These are phyloP conservation scores for Westerdykella sp. DNA, from an alignment of 2,329 filamentous ascomycete species.

Conservation along the genomic window DNA sequence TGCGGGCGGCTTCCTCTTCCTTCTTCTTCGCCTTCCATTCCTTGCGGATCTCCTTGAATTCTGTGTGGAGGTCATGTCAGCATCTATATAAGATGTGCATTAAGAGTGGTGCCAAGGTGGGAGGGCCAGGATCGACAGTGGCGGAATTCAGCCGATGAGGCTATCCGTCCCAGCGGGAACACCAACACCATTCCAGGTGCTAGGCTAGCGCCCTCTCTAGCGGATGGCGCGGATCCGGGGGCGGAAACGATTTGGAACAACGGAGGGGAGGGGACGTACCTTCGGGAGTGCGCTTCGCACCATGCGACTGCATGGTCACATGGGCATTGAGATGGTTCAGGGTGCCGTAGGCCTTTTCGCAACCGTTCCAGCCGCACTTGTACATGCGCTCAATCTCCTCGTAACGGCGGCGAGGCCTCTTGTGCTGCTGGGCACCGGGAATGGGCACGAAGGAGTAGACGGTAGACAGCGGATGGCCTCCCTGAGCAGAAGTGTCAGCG, in stretches of 20 bases:
- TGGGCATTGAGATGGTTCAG: conserved; percentile 96
- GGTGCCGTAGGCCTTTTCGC: conserved; percentile 97
- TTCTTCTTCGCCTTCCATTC: conserved; percentile 99
- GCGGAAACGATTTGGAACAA: conserved; percentile 10
- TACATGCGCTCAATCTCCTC: conserved; percentile 99
- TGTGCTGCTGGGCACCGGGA: conserved; percentile 93
- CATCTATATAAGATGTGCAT: conserved; percentile 19
- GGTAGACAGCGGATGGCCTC: conserved; percentile 56
- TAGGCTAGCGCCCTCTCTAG: conserved; percentile 28
- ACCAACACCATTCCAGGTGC: conserved; percentile 38
- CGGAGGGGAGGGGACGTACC: conserved; percentile 54
- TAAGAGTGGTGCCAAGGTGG: conserved; percentile 30
- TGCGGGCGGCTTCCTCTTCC: conserved; percentile 87
- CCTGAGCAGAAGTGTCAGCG: conserved; percentile 22
- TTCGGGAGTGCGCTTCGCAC: conserved; percentile 90
- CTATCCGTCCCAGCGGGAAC: conserved; percentile 47
- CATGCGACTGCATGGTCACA: conserved; percentile 98
- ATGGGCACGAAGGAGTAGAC: conserved; percentile 98
- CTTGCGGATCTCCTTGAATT: conserved; percentile 98
- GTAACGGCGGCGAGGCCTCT: conserved; percentile 84
- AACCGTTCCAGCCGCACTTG: conserved; percentile 97
- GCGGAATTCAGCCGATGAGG: conserved; percentile 44
- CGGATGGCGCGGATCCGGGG: conserved; percentile 24
- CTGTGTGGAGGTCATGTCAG: conserved; percentile 48
- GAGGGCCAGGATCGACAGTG: conserved; percentile 32